Conservation (phyloP, 768 basidiomycete genomes). For the Russula virescens region DNA sequence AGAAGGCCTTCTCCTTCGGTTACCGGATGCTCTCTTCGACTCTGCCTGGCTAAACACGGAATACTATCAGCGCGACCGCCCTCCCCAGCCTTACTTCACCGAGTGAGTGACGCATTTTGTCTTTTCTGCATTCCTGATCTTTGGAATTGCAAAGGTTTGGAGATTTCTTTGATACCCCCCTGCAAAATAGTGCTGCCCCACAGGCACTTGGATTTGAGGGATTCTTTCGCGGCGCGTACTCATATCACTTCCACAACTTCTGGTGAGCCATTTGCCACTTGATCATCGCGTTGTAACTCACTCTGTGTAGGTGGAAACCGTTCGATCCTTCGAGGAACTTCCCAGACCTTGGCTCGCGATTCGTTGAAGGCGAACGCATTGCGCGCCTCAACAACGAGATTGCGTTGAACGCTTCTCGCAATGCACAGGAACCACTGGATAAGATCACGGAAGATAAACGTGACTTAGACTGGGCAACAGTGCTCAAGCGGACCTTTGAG, state of each 20-base stretch:
- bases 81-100: slow-evolving; percentile 91
- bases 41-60: slow-evolving; percentile 96
- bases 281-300: not conserved
- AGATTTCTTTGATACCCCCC: slow-evolving; percentile 83
- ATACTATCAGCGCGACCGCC: slow-evolving; percentile 83
- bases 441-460: slow-evolving; percentile 58
- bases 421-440: slow-evolving; percentile 34
- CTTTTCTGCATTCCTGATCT: not conserved
- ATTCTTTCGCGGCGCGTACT: slow-evolving; percentile 94
- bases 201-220: slow-evolving; percentile 88
- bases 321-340: slow-evolving; percentile 92
- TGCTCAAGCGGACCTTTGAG: slow-evolving; percentile 94
- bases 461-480: slow-evolving; percentile 89
- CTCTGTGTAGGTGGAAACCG: slow-evolving; percentile 77
- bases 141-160: slow-evolving; percentile 52
- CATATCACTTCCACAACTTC: slow-evolving; percentile 94
- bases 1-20: slow-evolving; percentile 74
- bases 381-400: slow-evolving; percentile 40
- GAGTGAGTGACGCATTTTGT: slow-evolving; percentile 44
- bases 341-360: slow-evolving; percentile 85
- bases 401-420: slow-evolving; percentile 15
- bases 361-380: slow-evolving; percentile 70
- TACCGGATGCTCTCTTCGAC: slow-evolving; percentile 95
- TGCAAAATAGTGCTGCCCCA: slow-evolving; percentile 68
- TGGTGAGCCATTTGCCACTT: slow-evolving; percentile 46